phyloP scores from a whole-genome alignment of 495 filamentous ascomycete genomes.

The Diplogelasinospora grovesii region DNA sequence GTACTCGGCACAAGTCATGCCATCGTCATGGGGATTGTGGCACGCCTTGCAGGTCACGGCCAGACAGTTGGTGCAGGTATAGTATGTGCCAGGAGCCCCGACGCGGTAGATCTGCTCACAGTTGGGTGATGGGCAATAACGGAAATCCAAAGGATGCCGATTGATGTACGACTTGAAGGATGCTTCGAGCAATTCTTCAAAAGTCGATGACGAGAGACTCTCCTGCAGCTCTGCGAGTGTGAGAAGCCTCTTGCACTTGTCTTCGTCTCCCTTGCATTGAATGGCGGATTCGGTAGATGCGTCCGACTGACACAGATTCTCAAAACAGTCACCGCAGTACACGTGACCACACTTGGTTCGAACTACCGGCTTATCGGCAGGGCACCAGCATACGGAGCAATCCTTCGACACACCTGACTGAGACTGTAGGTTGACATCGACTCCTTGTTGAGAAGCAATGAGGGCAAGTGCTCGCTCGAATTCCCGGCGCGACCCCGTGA shows the following conservation, averaged over 20 bases:
- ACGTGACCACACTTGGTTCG: constrained; percentile 33
- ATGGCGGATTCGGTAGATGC: constrained; percentile 14
- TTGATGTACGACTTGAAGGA: constrained; percentile 35
- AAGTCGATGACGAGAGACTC: constrained; percentile 25
- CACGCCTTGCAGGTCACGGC: constrained; percentile 32
- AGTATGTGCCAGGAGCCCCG: constrained; percentile 5
- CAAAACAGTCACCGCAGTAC: constrained; percentile 44
- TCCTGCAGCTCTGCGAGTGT: constrained; percentile 28
- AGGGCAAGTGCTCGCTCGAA: constrained; percentile 12
- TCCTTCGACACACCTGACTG: constrained; percentile 3
- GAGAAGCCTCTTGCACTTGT: constrained; percentile 21
- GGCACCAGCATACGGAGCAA: constrained; percentile 38
- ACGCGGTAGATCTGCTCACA: constrained; percentile 36
- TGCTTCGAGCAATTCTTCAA: constrained; percentile 33
- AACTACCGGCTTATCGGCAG: constrained; percentile 28
- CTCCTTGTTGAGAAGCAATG: background rate
- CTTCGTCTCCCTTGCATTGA: constrained; percentile 22
- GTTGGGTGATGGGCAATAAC: constrained; percentile 36
- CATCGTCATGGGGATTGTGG: constrained; percentile 26
- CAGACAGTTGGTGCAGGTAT: constrained; percentile 34
- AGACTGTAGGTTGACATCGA: background rate
- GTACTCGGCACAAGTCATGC: constrained; percentile 33
- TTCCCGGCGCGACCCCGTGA: constrained; percentile 22
- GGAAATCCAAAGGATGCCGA: constrained; percentile 22
- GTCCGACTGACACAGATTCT: constrained; percentile 22